Evolutionary conservation across 805 yeast species (phyloP).

Genomic region (Sporopachydermia lactativora): DNA sequence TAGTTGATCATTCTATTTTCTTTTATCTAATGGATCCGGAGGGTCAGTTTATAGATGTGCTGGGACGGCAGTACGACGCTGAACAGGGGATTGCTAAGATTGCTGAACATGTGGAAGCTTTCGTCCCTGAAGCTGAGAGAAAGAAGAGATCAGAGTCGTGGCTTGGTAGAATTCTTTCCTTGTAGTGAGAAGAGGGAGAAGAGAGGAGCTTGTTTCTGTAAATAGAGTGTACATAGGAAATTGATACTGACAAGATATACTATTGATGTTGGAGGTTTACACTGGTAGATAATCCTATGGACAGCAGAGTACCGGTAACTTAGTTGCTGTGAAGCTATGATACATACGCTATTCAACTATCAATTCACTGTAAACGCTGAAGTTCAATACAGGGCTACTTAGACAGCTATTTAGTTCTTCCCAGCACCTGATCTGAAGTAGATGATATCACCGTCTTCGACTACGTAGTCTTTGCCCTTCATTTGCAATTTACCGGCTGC

Average conservation of each 20-base stretch:
- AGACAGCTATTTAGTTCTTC: constrained; percentile 52
- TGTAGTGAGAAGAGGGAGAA: too few species aligned
- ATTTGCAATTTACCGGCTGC: constrained; percentile 44
- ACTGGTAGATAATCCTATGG: too few species aligned
- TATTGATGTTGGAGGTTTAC: too few species aligned
- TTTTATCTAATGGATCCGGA: constrained; percentile 98
- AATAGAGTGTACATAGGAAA: too few species aligned
- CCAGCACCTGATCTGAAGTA: constrained; percentile 90
- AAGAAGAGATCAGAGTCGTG: constrained; percentile 47
- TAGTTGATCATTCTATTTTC: constrained; percentile 95
- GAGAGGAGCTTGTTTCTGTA: too few species aligned
- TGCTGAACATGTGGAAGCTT: constrained; percentile 58
- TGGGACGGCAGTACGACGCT: constrained; percentile 83
- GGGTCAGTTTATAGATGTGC: constrained; percentile 86
- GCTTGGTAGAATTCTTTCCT: constrained; percentile 25
- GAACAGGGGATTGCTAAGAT: constrained; percentile 67
- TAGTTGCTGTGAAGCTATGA: too few species aligned
- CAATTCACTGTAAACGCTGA: too few species aligned
- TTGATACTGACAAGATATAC: too few species aligned
- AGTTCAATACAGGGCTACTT: too few species aligned
- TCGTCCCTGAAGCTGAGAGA: constrained; percentile 58
- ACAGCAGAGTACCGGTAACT: too few species aligned
- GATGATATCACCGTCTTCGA: constrained; percentile 77
- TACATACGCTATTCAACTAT: too few species aligned
- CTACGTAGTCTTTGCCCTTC: constrained; percentile 64